Evolutionary conservation across 1,139 yeast species (phyloP), one percentile per base, ranked within the genome.

Genomic region (Eremothecium sinecaudum): DNA sequence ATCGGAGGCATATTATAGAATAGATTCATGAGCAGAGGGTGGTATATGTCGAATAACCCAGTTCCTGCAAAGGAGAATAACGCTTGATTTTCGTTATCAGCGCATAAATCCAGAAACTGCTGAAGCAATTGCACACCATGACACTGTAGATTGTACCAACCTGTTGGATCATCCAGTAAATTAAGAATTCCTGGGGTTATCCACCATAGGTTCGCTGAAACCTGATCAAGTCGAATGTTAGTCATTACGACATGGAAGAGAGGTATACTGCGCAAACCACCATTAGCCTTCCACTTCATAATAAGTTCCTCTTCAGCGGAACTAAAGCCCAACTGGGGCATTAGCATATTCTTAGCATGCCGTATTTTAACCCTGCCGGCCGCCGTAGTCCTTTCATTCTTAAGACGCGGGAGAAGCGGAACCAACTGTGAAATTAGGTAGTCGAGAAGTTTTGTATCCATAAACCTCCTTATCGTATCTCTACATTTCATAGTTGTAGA

Each of bases 101-200:
- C 35, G 11, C 42, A 27, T 21, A 35, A 11, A 12, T 37, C 35
- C 13, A 49, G 24, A 32, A 51, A 38, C 11, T 33, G 36, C 10
- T 31, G 30, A 19, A 54, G 34, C 15, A 55, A 29, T 4, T 36
- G 9, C 2, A 53, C 53, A 14, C 54, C 56, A 13, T 37, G 38
- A 12, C 53, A 26, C 35, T 48, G 48, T 3, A 53, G 39, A 10
- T 43, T 39, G 7, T 33, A 33, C 5, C 51, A 21, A 35, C 53
- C 53, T 5, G 44, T 41, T 1, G 55, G 47, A 33, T 53, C 54
- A 32, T 54, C 59, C 27, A 56, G 24, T 7, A 54, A 32, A 35
- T 53, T 53, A 15, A 54, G 35, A n/a, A 56, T 49, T 4, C 56
- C 58, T 4, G 61, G 59, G 5, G 46, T 47, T 10, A 56, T 49